These are phyloP conservation scores for Podila epigama DNA, from an alignment of 192 early-diverging fungal genomes.

Conservation along the genomic window DNA sequence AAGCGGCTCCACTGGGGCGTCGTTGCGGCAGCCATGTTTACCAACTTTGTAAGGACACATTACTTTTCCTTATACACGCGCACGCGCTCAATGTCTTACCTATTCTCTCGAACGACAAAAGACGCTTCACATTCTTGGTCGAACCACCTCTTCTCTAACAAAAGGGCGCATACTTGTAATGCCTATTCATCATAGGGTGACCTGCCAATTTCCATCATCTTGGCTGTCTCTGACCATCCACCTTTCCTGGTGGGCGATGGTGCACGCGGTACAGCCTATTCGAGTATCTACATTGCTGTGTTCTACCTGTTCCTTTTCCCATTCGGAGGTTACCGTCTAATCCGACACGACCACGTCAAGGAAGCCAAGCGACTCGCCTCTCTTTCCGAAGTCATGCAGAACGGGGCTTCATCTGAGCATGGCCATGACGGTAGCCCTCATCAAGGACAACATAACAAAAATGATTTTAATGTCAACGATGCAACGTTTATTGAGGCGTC, in stretches of 20 bases:
- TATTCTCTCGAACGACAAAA: too few species aligned
- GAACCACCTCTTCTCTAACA: not conserved
- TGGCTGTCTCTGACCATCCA: slow-evolving; percentile 39
- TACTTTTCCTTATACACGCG: not conserved
- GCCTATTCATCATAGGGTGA: slow-evolving; percentile 20
- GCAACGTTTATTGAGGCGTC: not conserved
- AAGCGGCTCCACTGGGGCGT: slow-evolving; percentile 35
- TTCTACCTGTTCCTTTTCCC: slow-evolving; percentile 42
- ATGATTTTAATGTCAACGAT: not conserved
- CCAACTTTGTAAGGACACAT: slow-evolving; percentile 35
- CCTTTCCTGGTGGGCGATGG: slow-evolving; percentile 43
- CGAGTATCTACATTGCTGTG: slow-evolving; percentile 34
- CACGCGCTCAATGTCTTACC: too few species aligned
- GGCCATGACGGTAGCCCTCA: too few species aligned
- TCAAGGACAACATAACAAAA: too few species aligned
- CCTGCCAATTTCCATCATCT: slow-evolving; percentile 42
- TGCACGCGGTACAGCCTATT: slow-evolving; percentile 36
- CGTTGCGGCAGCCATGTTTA: slow-evolving; percentile 43
- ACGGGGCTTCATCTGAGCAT: too few species aligned
- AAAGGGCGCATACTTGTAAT: not conserved
- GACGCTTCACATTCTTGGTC: not conserved
- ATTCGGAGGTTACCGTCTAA: slow-evolving; percentile 36
- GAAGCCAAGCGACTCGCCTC: slow-evolving; percentile 25
- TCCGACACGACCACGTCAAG: slow-evolving; percentile 40
- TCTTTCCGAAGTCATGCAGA: not conserved